Conservation (phyloP, 1,139 yeast species). For the Saccharomyces pastorianus region DNA sequence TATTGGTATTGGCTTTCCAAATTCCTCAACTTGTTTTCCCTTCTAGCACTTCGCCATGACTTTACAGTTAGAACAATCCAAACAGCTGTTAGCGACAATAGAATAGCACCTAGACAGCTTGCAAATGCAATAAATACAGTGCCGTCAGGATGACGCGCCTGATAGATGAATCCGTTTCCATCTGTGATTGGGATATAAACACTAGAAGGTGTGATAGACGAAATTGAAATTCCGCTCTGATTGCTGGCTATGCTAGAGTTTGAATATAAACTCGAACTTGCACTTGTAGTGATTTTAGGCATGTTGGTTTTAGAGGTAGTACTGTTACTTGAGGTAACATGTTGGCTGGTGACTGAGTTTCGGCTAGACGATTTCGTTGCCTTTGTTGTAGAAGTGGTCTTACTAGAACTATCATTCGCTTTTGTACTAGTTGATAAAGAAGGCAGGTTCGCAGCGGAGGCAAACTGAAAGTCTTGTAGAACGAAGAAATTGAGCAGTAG, state of each 20-base stretch:
- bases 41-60: slow-evolving; percentile 23
- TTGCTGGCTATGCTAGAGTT: background rate
- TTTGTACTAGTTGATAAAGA: background rate
- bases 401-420: background rate
- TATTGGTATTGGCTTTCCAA: slow-evolving; percentile 15
- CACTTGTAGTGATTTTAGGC: background rate
- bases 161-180: slow-evolving; percentile 50
- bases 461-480: background rate
- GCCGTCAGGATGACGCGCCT: slow-evolving; percentile 48
- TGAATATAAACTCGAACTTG: background rate
- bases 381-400: background rate
- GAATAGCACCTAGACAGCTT: slow-evolving; percentile 40
- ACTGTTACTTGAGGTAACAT: background rate
- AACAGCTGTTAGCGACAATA: slow-evolving; percentile 8
- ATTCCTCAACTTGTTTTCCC: slow-evolving; percentile 15
- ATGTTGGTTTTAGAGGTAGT: background rate
- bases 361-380: background rate
- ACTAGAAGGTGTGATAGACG: slow-evolving; percentile 3
- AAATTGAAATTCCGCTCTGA: background rate
- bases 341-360: background rate
- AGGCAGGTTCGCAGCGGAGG: background rate
- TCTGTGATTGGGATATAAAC: slow-evolving; percentile 20
- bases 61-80: slow-evolving; percentile 16
- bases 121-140: slow-evolving; percentile 75
- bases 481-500: background rate